Conservation (phyloP, 2,329 filamentous ascomycete genomes). For the Clarireedia sp. region DNA sequence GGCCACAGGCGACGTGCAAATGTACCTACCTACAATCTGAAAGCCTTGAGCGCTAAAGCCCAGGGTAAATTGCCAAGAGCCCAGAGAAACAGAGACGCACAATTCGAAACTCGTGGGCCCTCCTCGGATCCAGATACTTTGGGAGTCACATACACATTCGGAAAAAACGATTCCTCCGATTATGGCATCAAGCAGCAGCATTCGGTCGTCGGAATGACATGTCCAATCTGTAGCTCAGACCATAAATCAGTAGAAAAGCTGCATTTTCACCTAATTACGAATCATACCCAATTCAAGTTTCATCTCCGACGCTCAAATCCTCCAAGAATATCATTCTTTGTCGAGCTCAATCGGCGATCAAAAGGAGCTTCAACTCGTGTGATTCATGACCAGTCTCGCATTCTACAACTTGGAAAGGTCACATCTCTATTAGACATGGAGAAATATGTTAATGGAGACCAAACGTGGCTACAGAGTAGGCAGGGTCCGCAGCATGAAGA, state of each 20-base stretch:
- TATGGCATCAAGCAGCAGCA: conserved; percentile 17
- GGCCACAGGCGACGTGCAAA: conserved; percentile 17
- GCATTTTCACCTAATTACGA: conserved; percentile 20
- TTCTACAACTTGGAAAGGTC: conserved; percentile 37
- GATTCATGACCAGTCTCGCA: conserved; percentile 30
- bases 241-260: conserved; percentile 16
- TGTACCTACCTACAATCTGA: conserved; percentile 46
- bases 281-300: conserved; percentile 23
- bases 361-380: conserved; percentile 17
- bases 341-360: conserved; percentile 19
- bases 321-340: conserved; percentile 37
- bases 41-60: conserved; percentile 49
- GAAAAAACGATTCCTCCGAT: conserved; percentile 18
- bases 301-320: conserved; percentile 14
- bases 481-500: conserved; percentile 33
- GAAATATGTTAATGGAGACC: conserved; percentile 37
- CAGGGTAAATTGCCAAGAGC: conserved; percentile 43
- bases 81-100: conserved; percentile 31
- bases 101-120: conserved; percentile 11
- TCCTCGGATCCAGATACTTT: conserved; percentile 19
- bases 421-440: conserved; percentile 39
- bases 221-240: conserved; percentile 20
- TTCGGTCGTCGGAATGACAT: conserved; percentile 17
- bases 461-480: conserved; percentile 38
- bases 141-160: conserved; percentile 22